These are phyloP conservation scores for Calendula officinalis DNA, from an alignment of 129 eudicot genomes.

Conservation along the genomic window DNA sequence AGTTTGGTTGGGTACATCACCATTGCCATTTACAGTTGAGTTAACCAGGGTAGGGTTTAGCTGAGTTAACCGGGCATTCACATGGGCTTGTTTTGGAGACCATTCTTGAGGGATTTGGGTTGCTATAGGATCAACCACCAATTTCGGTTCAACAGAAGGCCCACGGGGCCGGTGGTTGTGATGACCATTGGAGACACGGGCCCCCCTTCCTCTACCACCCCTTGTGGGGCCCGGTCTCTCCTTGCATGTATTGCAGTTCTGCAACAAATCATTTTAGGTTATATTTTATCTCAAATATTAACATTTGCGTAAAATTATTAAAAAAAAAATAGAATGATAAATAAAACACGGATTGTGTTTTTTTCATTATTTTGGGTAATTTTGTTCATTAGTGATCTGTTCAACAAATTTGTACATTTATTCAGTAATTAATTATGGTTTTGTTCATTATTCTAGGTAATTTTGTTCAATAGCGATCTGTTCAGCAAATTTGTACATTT, in stretches of 20 bases:
- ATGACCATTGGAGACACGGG: too few relatives aligned
- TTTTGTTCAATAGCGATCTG: too few relatives aligned
- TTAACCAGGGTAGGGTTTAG: constrained; percentile 17
- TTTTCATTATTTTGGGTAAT: too few relatives aligned
- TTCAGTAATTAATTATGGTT: too few relatives aligned
- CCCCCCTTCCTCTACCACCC: constrained; percentile 42
- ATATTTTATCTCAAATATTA: too few relatives aligned
- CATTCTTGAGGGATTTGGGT: constrained; percentile 8
- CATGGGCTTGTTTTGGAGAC: neutral
- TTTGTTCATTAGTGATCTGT: too few relatives aligned
- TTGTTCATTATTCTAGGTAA: too few relatives aligned
- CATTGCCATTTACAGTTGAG: constrained; percentile 24
- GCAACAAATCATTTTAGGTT: neutral
- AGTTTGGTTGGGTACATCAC: constrained; percentile 21
- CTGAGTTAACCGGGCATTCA: constrained; percentile 4
- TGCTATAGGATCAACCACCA: constrained; percentile 28
- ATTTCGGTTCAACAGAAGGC: constrained; percentile 24
- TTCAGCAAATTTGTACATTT: too few relatives aligned
- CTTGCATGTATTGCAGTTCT: constrained; percentile 22
- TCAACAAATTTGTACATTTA: too few relatives aligned
- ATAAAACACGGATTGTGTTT: too few relatives aligned
- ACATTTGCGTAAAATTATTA: too few relatives aligned
- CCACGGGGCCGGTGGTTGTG: constrained; percentile 23
- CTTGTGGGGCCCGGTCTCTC: constrained; percentile 24
- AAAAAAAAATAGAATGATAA: too few relatives aligned